Base-by-base conservation (phyloP, 1,139 yeast species). In the Candida anutae region DNA sequence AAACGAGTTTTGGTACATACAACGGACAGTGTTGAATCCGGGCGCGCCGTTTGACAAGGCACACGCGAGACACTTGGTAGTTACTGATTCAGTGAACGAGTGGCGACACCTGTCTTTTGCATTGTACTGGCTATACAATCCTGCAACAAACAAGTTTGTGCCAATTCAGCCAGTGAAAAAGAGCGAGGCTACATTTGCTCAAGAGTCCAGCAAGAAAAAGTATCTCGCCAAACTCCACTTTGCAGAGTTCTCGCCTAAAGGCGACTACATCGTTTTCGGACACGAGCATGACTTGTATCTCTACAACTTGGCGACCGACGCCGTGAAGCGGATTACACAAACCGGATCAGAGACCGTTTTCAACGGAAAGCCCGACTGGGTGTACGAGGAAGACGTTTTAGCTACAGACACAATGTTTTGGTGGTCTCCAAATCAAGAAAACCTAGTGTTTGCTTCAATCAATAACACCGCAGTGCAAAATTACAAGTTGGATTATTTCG, bases 341-440 rank as follows among this genome's bases (percentile, higher is more conserved):
- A 87, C 76, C 43, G 96, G 96, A 0, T 69, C 80, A 4, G 51
- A 51, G 1, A 55, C 69, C 25, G 61, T 84, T n/a, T 73, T 77
- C 42, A 85, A 90, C 46, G 99, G 95, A 1, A 79, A 75, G 36
- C 81, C 96, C 0, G 98, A 90, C 45, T 90, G 98, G 98, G 84
- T 90, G 1, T 90, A 90, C 47, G 98, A 90, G 50, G 98, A 93
- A 45, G 98, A 93, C 45, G 87, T 90, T 1, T 51, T 79, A 4
- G 65, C 70, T 0, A 58, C 64, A 5, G 84, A 80, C 39, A 58
- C 58, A 24, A 74, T 93, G 3, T 52, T 85, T 14, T 90, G 95
- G 94, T 90, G 96, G 95, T 68, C 90, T 10, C 80, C 82, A 1
- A 74, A 79, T 41, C 87, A 82, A 36, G 51, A 71, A 5, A 59